Base-by-base conservation (phyloP, 305 asterid genomes). In the Salvia sclarea region DNA sequence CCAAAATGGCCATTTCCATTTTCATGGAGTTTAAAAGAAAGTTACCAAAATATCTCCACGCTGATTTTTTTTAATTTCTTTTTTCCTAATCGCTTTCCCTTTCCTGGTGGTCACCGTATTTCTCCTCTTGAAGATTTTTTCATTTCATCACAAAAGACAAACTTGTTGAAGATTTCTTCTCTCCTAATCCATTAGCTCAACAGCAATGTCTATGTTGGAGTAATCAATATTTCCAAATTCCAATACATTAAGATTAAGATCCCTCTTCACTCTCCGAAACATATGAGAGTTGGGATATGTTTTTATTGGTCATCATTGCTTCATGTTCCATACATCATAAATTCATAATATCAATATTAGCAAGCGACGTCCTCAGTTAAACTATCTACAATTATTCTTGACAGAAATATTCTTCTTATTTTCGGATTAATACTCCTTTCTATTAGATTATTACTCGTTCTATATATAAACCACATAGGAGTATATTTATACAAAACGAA, bases 61-160 rank as follows among this genome's bases (percentile, higher is more conserved):
- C 12, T 47, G 54, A 70, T 70, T 33, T 60, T 60, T 59, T 33
- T 9, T 4, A n/a, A n/a, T n/a, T n/a, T n/a, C n/a, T n/a, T n/a
- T n/a, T n/a, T n/a, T 18, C 8, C n/a, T 2, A 3, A 20, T 12
- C 25, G 22, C 8, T 9, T 10, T 40, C 52, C 31, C 7, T 12
- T 57, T 8, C 3, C 25, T 53, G 2, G 12, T 20, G n/a, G n/a
- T n/a, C n/a, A n/a, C 57, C 13, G 7, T 54, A 6, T 52, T 50
- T n/a, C 1, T 16, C 6, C 17, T 62, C 16, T n/a, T 53, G 20
- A 24, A 14, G 11, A 24, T 44, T 0, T 40, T 47, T 7, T 16
- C 5, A 7, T 17, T 17, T 47, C 8, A 0, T 18, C 0, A 47
- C 0, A 2, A 38, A 38, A 38, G 11, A 38, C 44, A 38, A 38